Percentiles rank a stretch among this genome's conserved stretches.
These are phyloP conservation scores for Eutrema japonicum DNA, from an alignment of 345 rosid species.

Conservation along the genomic window DNA sequence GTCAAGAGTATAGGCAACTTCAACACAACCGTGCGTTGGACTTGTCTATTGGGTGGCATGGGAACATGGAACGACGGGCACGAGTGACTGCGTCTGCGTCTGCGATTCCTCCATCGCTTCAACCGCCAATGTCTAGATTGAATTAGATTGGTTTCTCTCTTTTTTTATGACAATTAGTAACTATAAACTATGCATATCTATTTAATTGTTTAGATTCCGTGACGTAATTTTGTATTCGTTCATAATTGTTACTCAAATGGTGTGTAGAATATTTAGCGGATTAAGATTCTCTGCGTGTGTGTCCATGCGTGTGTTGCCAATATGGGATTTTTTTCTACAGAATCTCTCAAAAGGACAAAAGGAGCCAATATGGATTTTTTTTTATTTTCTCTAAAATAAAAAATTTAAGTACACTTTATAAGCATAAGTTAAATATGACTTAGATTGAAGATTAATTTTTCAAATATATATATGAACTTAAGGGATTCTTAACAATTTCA, in stretches of 20 bases:
- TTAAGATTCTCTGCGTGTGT: conserved; percentile 9
- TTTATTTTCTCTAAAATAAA: too few relatives aligned
- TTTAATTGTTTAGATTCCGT: neutral
- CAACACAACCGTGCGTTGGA: conserved; percentile 35
- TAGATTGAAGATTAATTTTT: neutral
- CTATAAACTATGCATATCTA: neutral
- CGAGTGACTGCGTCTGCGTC: conserved; percentile 29
- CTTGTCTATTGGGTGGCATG: conserved; percentile 68
- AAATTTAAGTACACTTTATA: too few relatives aligned
- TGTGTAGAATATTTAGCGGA: neutral
- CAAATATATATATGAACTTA: neutral
- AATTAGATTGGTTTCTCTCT: conserved; percentile 2
- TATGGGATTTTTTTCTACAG: neutral
- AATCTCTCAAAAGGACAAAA: neutral
- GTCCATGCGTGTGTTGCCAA: neutral
- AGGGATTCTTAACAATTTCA: neutral
- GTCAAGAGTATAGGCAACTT: conserved; percentile 50
- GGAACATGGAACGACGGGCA: conserved; percentile 62
- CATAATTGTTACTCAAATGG: neutral
- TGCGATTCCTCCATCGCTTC: conserved; percentile 47
- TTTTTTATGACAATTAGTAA: neutral
- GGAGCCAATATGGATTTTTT: neutral
- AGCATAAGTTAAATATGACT: too few relatives aligned
- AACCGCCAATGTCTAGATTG: conserved; percentile 51
- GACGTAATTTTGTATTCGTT: neutral